These are phyloP conservation scores for Crinitomyces ghanaensis DNA, from an alignment of 805 yeast species.

Conservation along the genomic window DNA sequence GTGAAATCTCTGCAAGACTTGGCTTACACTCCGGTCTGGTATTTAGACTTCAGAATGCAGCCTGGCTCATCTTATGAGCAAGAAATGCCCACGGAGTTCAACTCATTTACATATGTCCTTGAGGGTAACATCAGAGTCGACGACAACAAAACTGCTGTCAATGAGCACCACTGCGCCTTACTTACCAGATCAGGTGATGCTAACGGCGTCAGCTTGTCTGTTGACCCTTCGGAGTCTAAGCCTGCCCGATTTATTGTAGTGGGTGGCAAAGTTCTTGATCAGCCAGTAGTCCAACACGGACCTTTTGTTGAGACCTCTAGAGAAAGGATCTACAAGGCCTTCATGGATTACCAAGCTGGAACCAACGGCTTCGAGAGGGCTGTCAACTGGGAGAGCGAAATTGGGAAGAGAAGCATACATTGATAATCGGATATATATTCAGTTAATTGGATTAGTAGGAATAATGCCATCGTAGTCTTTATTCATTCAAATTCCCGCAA, in stretches of 20 bases:
- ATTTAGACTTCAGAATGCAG: slow-evolving; percentile 51
- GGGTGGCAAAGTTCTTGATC: slow-evolving; percentile 66
- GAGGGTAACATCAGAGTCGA: slow-evolving; percentile 46
- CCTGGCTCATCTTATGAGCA: slow-evolving; percentile 59
- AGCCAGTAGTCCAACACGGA: slow-evolving; percentile 74
- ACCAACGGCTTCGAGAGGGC: slow-evolving; percentile 27
- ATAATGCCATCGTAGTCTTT: too few relatives aligned
- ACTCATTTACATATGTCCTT: slow-evolving; percentile 57
- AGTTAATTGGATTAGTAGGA: too few relatives aligned
- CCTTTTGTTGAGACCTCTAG: slow-evolving; percentile 75
- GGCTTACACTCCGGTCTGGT: slow-evolving; percentile 73
- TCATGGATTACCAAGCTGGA: slow-evolving; percentile 52
- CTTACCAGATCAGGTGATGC: slow-evolving; percentile 64
- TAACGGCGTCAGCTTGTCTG: slow-evolving; percentile 42
- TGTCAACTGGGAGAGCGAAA: slow-evolving; percentile 24
- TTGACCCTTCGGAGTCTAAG: slow-evolving; percentile 32
- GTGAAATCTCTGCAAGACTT: slow-evolving; percentile 61
- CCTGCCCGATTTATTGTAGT: slow-evolving; percentile 56
- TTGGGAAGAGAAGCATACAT: slow-evolving; percentile 21
- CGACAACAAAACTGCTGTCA: slow-evolving; percentile 27
- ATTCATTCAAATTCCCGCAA: too few relatives aligned
- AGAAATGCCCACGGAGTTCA: slow-evolving; percentile 46
- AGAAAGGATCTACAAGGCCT: slow-evolving; percentile 57
- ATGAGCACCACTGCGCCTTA: slow-evolving; percentile 43
- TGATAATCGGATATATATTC: too few relatives aligned